Percentiles rank a stretch among this genome's conserved stretches.
Evolutionary conservation across 345 rosid species (phyloP).

Genomic region (Arabidopsis suecica): DNA sequence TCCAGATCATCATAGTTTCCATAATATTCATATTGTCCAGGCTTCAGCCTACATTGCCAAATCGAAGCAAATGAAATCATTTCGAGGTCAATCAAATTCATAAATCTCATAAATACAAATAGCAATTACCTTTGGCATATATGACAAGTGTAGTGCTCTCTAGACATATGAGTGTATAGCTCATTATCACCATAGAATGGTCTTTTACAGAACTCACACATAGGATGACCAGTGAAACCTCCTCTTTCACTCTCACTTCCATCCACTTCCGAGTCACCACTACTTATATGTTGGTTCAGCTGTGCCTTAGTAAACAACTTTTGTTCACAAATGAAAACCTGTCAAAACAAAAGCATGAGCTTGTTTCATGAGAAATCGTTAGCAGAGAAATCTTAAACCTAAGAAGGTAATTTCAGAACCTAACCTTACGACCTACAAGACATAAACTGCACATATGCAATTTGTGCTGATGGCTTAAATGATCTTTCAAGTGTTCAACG

Average conservation of each 20-base stretch:
- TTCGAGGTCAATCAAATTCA: conserved; percentile 3
- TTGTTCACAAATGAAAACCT: conserved; percentile 94
- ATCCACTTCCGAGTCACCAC: conserved; percentile 93
- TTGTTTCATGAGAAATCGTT: not conserved
- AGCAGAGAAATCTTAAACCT: not conserved
- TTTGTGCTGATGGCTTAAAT: conserved; percentile 70
- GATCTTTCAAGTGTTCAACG: conserved; percentile 82
- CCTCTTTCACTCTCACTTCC: conserved; percentile 94
- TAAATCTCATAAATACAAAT: not conserved
- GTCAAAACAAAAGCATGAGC: conserved; percentile 16
- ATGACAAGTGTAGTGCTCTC: conserved; percentile 87
- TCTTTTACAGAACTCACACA: conserved; percentile 77
- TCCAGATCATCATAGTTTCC: conserved; percentile 87
- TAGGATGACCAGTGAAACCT: conserved; percentile 90
- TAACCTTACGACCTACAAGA: conserved; percentile 90
- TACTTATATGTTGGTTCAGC: conserved; percentile 71
- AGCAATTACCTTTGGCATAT: conserved; percentile 77
- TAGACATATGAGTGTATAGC: conserved; percentile 82
- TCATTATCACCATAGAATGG: conserved; percentile 93
- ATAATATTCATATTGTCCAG: conserved; percentile 81
- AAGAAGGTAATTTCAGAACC: not conserved
- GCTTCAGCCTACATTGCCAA: conserved; percentile 69
- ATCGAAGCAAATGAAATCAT: not conserved
- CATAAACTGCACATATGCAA: conserved; percentile 85
- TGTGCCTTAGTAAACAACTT: conserved; percentile 77